Base-by-base conservation (phyloP, 352 stramenopile species). In the Pythium brachiatum region DNA sequence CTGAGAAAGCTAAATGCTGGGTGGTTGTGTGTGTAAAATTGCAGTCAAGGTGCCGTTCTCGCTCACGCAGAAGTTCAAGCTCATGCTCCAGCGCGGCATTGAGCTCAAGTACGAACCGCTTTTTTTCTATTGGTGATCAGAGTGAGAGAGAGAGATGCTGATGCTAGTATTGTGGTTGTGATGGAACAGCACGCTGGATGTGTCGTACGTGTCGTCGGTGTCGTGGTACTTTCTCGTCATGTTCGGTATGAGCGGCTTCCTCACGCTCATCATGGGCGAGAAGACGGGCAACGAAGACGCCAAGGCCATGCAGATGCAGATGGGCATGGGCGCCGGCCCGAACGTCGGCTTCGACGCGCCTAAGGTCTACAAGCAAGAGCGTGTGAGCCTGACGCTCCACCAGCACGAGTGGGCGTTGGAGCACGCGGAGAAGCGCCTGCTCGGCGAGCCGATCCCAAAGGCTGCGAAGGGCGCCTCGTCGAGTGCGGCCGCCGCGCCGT, bases 221-320 rank as follows among this genome's bases (percentile, higher is more conserved):
- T 98, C 88, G 62, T 99, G 97, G 96, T 99, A 99, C 75, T 99
- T 99, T 78, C 86, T 99, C 62, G 94, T 99, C 52, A 99, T 98
- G 90, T 99, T 99, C 70, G 97, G 97, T 67, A 90, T 99, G 64
- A 90, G 95, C 63, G 94, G 90, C 41, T 98, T 99, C 66, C 96
- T 99, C 55, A 90, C 86, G 68, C 83, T 99, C 39, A 95, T 98
- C 56, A 90, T 99, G 53, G 96, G 97, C 46, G 94, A 98, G 54
- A 76, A 97, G 65, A 86, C 72, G 46, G 83, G 86, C 43, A 92
- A 87, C 53, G 90, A 98, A 52, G 88, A 97, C 52, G 72, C 88
- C 59, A 88, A 94, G 69, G 85, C 90, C 41, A 96, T 96, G 83
- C 88, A 96, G 66, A 90, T 95, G 88, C 89, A 97, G 69, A 96